phyloP scores from a whole-genome alignment of 192 early-diverging fungal species.

The Kappamyces sp. region DNA sequence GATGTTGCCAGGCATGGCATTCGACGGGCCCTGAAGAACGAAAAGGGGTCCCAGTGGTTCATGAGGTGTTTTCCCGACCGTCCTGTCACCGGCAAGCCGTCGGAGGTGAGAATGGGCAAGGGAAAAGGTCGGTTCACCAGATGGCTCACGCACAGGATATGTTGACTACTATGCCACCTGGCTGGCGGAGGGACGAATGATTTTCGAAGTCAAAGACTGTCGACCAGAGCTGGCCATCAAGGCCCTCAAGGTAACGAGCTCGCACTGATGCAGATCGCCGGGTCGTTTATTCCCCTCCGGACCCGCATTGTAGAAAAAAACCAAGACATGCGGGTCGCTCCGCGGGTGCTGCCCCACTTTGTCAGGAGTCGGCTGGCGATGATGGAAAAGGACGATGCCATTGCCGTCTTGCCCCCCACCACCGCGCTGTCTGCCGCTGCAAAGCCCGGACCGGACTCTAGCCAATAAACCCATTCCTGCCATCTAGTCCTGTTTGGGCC shows the following conservation, averaged over 20 bases:
- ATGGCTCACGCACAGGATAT: conserved; percentile 16
- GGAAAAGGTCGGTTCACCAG: conserved; percentile 71
- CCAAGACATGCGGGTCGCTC: conserved; percentile 18
- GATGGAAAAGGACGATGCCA: conserved; percentile 3
- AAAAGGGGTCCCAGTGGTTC: conserved; percentile 79
- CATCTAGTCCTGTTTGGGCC: too few species aligned
- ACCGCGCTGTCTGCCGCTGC: too few species aligned
- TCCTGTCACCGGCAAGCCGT: conserved; percentile 85
- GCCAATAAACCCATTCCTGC: neutral
- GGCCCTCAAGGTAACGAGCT: conserved; percentile 48
- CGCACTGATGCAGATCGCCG: conserved; percentile 24
- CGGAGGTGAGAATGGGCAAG: conserved; percentile 94
- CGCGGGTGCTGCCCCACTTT: conserved; percentile 30
- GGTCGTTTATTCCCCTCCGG: conserved; percentile 57
- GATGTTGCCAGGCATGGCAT: conserved; percentile 68
- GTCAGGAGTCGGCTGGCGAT: conserved; percentile 12
- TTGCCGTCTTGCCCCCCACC: too few species aligned
- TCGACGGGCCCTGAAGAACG: conserved; percentile 72
- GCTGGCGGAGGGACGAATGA: conserved; percentile 78
- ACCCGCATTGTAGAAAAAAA: conserved; percentile 54
- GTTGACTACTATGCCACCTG: conserved; percentile 90
- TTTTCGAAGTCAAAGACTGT: conserved; percentile 84
- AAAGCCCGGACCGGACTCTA: neutral
- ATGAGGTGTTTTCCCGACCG: conserved; percentile 87
- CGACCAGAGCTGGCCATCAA: conserved; percentile 76